phyloP scores from a whole-genome alignment of 495 filamentous ascomycete genomes.

The Lepraria neglecta region DNA sequence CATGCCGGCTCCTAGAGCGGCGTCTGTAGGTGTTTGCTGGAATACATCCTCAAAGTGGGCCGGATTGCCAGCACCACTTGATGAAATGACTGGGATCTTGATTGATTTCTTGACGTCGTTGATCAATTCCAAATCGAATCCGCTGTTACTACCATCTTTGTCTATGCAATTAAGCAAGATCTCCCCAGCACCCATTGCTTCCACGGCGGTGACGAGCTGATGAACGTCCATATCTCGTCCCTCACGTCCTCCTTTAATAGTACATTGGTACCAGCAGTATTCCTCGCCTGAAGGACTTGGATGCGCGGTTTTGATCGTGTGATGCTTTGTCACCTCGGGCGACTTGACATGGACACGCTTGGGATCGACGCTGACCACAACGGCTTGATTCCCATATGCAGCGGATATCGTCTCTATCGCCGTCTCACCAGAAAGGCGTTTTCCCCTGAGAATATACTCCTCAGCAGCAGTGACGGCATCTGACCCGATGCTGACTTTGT shows the following conservation, averaged over 20 bases:
- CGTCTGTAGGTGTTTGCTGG: constrained; percentile 75
- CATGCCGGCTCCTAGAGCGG: constrained; percentile 92
- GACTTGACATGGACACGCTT: constrained; percentile 79
- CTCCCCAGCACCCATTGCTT: constrained; percentile 94
- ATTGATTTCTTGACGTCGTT: constrained; percentile 74
- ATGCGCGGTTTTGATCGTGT: constrained; percentile 63
- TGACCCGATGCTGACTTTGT: constrained; percentile 96
- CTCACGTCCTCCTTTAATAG: constrained; percentile 90
- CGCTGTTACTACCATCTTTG: constrained; percentile 89
- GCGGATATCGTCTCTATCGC: constrained; percentile 91
- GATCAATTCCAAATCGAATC: constrained; percentile 92
- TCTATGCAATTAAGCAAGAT: constrained; percentile 96
- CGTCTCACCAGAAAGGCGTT: constrained; percentile 66
- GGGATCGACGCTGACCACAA: constrained; percentile 92
- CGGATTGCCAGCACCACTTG: constrained; percentile 86
- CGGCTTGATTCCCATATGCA: constrained; percentile 94
- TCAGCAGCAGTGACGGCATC: constrained; percentile 91
- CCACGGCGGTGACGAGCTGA: constrained; percentile 80
- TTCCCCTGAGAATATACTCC: constrained; percentile 67
- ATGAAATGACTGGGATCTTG: constrained; percentile 91
- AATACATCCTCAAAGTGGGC: constrained; percentile 90
- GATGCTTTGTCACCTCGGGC: constrained; percentile 65
- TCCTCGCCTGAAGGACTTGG: constrained; percentile 70
- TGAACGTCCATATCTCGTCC: constrained; percentile 83
- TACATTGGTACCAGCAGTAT: constrained; percentile 97